These are phyloP conservation scores for Trichomonas tenax DNA, from an alignment of 208 protist genomes.

Conservation along the genomic window DNA sequence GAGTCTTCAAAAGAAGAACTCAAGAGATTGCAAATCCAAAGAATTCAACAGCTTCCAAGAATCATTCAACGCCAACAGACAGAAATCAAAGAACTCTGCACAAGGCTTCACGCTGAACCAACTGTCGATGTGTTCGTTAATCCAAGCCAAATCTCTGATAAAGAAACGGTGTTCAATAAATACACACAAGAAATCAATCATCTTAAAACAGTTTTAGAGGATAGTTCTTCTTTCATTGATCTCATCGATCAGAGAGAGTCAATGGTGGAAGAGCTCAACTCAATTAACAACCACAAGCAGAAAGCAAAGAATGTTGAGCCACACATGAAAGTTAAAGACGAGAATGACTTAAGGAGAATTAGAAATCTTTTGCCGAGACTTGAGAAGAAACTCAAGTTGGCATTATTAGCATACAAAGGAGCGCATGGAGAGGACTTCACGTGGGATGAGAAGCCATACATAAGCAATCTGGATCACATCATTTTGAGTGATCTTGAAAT, in stretches of 20 bases:
- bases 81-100: background rate
- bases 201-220: no score
- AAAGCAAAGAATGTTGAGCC: no score
- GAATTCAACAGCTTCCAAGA: background rate
- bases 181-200: no score
- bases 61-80: background rate
- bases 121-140: no score
- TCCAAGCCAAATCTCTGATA: no score
- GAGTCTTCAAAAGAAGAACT: background rate
- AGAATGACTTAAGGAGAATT: background rate
- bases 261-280: background rate
- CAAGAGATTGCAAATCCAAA: background rate
- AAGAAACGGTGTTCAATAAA: no score
- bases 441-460: background rate
- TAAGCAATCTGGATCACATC: background rate
- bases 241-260: background rate
- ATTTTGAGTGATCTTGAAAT: background rate
- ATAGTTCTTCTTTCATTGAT: background rate
- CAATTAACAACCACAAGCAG: no score
- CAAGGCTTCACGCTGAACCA: background rate
- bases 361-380: background rate
- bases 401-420: background rate
- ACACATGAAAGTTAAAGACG: background rate
- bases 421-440: background rate
- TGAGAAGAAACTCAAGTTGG: background rate